phyloP scores from a whole-genome alignment of 495 filamentous ascomycete species.

The Lasiosphaeriaceae sp. region DNA sequence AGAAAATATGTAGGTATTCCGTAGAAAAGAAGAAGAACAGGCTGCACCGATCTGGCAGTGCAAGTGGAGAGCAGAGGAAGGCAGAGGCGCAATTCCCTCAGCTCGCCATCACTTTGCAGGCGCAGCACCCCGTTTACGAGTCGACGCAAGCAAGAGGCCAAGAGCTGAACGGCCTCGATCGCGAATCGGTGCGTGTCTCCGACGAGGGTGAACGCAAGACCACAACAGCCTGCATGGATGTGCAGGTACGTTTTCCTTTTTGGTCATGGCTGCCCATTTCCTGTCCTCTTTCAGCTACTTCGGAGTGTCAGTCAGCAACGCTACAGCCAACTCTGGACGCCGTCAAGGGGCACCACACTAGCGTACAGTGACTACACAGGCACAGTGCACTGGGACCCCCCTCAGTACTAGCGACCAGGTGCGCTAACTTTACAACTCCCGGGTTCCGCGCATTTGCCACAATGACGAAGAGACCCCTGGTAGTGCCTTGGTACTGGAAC shows the following conservation, averaged over 20 bases:
- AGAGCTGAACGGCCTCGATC: background rate
- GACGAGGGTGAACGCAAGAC: slow-evolving; percentile 3
- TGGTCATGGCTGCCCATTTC: slow-evolving; percentile 5
- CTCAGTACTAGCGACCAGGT: too few species aligned
- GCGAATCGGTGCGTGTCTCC: background rate
- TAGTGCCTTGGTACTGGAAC: background rate
- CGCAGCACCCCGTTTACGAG: background rate
- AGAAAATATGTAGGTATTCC: background rate
- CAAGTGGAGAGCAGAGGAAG: background rate
- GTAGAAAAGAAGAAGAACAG: background rate
- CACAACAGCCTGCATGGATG: slow-evolving; percentile 19
- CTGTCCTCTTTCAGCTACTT: background rate
- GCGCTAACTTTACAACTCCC: too few species aligned
- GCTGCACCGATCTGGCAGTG: background rate
- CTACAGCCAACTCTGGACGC: background rate
- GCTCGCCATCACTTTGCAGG: background rate
- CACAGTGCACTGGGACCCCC: too few species aligned
- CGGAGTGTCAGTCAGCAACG: background rate
- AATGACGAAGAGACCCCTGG: background rate
- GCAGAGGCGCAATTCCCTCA: background rate
- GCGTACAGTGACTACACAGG: too few species aligned
- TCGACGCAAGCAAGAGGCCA: background rate
- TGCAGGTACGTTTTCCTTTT: slow-evolving; percentile 28
- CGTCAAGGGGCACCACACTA: background rate
- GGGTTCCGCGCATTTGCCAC: background rate